These are phyloP conservation scores for Lobosporangium transversale DNA, from an alignment of 192 early-diverging fungal species.

Conservation along the genomic window DNA sequence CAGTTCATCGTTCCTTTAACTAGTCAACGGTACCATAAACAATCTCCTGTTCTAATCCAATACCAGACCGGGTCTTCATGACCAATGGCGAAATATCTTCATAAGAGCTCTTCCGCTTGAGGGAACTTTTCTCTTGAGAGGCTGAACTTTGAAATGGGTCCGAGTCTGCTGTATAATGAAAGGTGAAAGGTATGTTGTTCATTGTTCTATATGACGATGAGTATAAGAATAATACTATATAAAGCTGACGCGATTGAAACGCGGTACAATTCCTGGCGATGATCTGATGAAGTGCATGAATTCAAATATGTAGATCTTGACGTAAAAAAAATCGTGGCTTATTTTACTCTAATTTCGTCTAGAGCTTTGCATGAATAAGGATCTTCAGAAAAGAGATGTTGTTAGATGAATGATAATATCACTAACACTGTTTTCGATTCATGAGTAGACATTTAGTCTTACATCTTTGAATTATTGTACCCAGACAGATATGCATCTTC, in stretches of 20 bases:
- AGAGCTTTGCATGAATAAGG: constrained; percentile 25
- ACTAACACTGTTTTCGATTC: not conserved
- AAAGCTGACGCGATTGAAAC: too few relatives aligned
- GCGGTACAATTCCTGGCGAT: too few relatives aligned
- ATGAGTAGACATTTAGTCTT: constrained; percentile 24
- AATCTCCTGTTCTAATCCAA: constrained; percentile 49
- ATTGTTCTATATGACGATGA: not conserved
- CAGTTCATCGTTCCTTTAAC: too few relatives aligned
- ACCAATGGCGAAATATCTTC: constrained; percentile 41
- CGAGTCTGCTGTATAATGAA: too few relatives aligned
- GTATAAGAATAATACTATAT: too few relatives aligned
- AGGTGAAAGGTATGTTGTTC: too few relatives aligned
- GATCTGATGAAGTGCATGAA: too few relatives aligned
- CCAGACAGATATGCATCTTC: constrained; percentile 65
- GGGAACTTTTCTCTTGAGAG: constrained; percentile 15
- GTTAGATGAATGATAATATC: not conserved
- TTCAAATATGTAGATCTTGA: too few relatives aligned
- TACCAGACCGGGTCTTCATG: constrained; percentile 42
- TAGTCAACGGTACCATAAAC: constrained; percentile 51
- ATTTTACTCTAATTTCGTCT: constrained; percentile 13
- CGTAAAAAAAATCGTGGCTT: too few relatives aligned
- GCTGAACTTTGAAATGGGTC: constrained; percentile 12
- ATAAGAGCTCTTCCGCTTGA: constrained; percentile 37
- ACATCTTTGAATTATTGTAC: constrained; percentile 63
- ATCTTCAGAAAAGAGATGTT: constrained; percentile 2